Evolutionary conservation across 2,329 filamentous ascomycete genomes (phyloP).

Genomic region (Pleomassaria siparia): DNA sequence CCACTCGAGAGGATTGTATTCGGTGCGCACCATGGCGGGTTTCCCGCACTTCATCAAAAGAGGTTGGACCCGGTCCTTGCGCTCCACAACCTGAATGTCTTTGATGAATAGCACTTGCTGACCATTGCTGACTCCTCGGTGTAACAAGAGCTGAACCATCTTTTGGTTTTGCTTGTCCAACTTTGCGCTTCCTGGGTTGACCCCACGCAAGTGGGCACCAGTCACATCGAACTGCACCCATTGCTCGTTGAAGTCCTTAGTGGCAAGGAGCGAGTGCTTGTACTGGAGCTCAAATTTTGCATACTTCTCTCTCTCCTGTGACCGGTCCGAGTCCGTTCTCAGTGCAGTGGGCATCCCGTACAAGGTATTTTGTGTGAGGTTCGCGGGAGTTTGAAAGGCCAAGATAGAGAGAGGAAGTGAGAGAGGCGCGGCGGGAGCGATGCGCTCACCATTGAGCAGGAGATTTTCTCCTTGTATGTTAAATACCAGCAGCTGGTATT

Average conservation of each 20-base stretch:
- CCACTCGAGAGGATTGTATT: slow-evolving; percentile 32
- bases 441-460: slow-evolving; percentile 23
- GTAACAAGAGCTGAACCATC: slow-evolving; percentile 27
- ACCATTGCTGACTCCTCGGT: slow-evolving; percentile 7
- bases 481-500: slow-evolving; percentile 26
- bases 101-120: slow-evolving; percentile 19
- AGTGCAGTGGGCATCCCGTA: slow-evolving; percentile 14
- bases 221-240: slow-evolving; percentile 35
- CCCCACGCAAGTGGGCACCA: slow-evolving; percentile 11
- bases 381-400: slow-evolving; percentile 24
- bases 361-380: slow-evolving; percentile 15
- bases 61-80: slow-evolving; percentile 19
- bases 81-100: slow-evolving; percentile 25
- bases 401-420: slow-evolving; percentile 24
- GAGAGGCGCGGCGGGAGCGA: slow-evolving; percentile 24
- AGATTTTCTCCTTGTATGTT: slow-evolving; percentile 18
- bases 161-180: slow-evolving; percentile 23
- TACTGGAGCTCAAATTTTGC: slow-evolving; percentile 25
- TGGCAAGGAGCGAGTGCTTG: slow-evolving; percentile 24
- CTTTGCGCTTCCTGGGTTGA: slow-evolving; percentile 7
- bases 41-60: slow-evolving; percentile 33
- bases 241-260: slow-evolving; percentile 12
- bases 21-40: slow-evolving; percentile 23
- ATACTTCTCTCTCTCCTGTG: slow-evolving; percentile 20
- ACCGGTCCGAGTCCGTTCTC: slow-evolving; percentile 9